Percentiles rank a stretch among this genome's conserved stretches.
Evolutionary conservation across 768 basidiomycete genomes (phyloP).

Genomic region (Panus rudis): DNA sequence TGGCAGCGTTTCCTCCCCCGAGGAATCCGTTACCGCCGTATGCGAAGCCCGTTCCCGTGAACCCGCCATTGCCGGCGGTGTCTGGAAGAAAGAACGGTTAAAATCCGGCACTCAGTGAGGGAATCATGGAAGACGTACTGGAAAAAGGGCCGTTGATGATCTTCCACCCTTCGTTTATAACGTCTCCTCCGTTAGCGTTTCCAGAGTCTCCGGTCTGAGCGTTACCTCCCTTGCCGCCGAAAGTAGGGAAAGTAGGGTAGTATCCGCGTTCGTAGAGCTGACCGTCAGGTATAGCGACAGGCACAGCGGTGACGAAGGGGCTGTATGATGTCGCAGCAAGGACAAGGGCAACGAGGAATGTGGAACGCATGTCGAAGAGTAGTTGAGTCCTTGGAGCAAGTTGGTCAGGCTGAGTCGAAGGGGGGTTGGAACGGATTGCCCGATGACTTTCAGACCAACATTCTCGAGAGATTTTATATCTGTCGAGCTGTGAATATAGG

Average conservation of each 20-base stretch:
- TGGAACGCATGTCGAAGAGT: too few species aligned
- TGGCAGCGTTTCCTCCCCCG: neutral
- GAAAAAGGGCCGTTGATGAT: neutral
- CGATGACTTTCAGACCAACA: too few species aligned
- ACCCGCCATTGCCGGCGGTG: neutral
- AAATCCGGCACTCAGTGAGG: neutral
- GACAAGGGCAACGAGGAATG: too few species aligned
- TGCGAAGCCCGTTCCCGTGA: neutral
- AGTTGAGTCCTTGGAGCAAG: too few species aligned
- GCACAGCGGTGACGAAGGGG: too few species aligned
- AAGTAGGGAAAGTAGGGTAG: neutral
- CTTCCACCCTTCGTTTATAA: neutral
- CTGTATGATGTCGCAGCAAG: too few species aligned
- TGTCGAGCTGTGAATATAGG: too few species aligned
- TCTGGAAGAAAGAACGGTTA: neutral
- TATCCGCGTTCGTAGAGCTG: too few species aligned
- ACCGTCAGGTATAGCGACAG: too few species aligned
- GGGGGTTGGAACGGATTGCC: too few species aligned
- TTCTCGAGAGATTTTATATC: too few species aligned
- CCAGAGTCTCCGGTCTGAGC: conserved; percentile 4
- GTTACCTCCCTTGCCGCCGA: conserved; percentile 4
- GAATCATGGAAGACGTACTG: neutral
- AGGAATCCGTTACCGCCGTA: conserved; percentile 1
- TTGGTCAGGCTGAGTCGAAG: too few species aligned
- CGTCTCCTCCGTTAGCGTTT: conserved; percentile 3